These are phyloP conservation scores for Grosmannia serpens DNA, from an alignment of 2,329 filamentous ascomycete species.

Conservation along the genomic window DNA sequence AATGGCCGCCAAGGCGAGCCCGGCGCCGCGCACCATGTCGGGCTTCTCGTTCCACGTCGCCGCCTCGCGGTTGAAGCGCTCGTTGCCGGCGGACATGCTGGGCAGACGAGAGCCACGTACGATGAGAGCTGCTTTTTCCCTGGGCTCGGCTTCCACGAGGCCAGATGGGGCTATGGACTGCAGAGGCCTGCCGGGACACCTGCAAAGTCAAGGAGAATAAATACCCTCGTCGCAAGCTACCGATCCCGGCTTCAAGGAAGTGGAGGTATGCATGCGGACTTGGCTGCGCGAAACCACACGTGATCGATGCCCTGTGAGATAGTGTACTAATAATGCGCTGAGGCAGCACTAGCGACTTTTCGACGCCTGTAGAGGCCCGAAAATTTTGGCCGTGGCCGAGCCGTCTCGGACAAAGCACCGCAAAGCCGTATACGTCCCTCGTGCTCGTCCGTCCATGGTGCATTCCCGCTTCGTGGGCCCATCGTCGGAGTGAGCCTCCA, in stretches of 20 bases:
- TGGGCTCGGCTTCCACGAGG: too few relatives aligned
- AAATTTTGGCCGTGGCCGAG: background rate
- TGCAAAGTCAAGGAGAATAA: too few relatives aligned
- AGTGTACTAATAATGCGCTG: background rate
- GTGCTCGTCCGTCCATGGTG: background rate
- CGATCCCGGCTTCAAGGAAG: too few relatives aligned
- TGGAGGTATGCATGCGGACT: too few relatives aligned
- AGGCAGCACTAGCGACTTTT: background rate
- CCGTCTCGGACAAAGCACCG: background rate
- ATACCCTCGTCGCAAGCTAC: too few relatives aligned
- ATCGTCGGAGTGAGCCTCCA: background rate
- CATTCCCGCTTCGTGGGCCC: background rate
- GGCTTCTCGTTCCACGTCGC: slow-evolving; percentile 42
- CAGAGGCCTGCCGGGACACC: too few relatives aligned
- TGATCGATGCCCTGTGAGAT: background rate
- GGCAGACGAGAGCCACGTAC: too few relatives aligned
- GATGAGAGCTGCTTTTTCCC: too few relatives aligned
- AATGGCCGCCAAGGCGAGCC: slow-evolving; percentile 33
- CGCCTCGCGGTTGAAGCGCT: slow-evolving; percentile 43
- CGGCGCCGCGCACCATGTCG: slow-evolving; percentile 31
- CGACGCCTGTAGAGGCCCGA: background rate
- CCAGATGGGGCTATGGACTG: too few relatives aligned
- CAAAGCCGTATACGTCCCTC: background rate
- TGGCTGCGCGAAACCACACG: background rate
- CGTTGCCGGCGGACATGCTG: slow-evolving; percentile 18